These are phyloP conservation scores for Fusarium sp. DNA, from an alignment of 2,329 filamentous ascomycete species.

Conservation along the genomic window DNA sequence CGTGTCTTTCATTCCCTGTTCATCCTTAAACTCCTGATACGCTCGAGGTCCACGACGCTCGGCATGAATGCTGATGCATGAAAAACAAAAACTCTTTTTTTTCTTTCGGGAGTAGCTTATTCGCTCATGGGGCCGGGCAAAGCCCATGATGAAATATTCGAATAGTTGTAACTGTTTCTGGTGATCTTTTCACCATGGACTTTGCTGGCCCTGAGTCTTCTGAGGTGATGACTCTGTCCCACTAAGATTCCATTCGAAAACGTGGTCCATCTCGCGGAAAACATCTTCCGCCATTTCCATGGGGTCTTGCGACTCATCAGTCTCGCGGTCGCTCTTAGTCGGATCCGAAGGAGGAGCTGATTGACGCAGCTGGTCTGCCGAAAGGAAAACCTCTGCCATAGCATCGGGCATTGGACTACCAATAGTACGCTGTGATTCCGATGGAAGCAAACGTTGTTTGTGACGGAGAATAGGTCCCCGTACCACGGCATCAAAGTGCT, in stretches of 20 bases:
- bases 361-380: conserved; percentile 35
- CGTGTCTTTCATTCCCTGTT: conserved; percentile 20
- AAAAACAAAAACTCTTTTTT: not conserved
- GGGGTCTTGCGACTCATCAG: conserved; percentile 44
- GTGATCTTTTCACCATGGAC: conserved; percentile 37
- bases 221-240: conserved; percentile 7
- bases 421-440: conserved; percentile 50
- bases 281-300: conserved; percentile 51
- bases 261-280: conserved; percentile 49
- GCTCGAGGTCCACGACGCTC: not conserved
- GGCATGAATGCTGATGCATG: not conserved
- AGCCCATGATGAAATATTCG: not conserved
- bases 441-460: conserved; percentile 51
- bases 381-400: conserved; percentile 41
- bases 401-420: conserved; percentile 37
- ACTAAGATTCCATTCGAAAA: conserved; percentile 48
- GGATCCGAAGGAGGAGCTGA: conserved; percentile 1
- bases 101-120: not conserved
- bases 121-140: not conserved
- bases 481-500: conserved; percentile 60
- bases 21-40: conserved; percentile 22
- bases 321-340: conserved; percentile 13
- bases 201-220: conserved; percentile 37
- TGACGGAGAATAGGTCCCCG: conserved; percentile 43
- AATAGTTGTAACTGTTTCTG: not conserved